Base-by-base conservation (phyloP, 2,329 filamentous ascomycete genomes). In the Penicillium sp. region DNA sequence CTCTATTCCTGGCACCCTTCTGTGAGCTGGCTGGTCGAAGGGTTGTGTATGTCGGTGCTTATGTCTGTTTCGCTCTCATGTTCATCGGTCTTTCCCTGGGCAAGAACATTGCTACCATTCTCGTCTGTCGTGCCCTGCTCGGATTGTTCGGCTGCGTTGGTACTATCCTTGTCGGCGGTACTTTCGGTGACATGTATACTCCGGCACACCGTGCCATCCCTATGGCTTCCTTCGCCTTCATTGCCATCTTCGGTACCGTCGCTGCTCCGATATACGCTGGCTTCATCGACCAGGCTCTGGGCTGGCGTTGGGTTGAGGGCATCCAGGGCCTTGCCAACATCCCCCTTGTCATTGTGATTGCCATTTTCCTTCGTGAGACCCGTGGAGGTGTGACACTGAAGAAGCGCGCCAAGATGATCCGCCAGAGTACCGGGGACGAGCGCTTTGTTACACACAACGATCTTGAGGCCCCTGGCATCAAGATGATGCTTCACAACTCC, bases 291-390 rank as follows among this genome's bases (percentile, higher is more conserved):
- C 69, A 79, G 60, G 67, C 75, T 36, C 68, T 81, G 20, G 77
- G 78, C 48, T 81, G 79, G 79, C 69, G 79, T 48, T 81, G 79
- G 79, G 74, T 80, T 24, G 71, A 81, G 62, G 79, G 78, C 45
- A 76, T 81, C 39, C 78, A 81, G 57, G 78, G 78, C 7, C 61
- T 81, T 4, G 73, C 75, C 58, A 80, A 80, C 61, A 71, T 80
- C 28, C 78, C 77, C 4, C 74, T 80, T 6, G 63, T 74, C 14
- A 70, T 79, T 53, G 55, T 70, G 48, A 71, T 79, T 55, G 67
- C 74, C 48, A 44, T 76, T 56, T 74, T 72, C 65, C 75, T 79
- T 44, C 67, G 67, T 3, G 76, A 79, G 52, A 79, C 76, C 14
- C 73, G 76, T n/a, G 76, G 76, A 41, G 72, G 74, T 48, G 75